phyloP scores from a whole-genome alignment of 306 rosid genomes.

The Fragaria vesca region DNA sequence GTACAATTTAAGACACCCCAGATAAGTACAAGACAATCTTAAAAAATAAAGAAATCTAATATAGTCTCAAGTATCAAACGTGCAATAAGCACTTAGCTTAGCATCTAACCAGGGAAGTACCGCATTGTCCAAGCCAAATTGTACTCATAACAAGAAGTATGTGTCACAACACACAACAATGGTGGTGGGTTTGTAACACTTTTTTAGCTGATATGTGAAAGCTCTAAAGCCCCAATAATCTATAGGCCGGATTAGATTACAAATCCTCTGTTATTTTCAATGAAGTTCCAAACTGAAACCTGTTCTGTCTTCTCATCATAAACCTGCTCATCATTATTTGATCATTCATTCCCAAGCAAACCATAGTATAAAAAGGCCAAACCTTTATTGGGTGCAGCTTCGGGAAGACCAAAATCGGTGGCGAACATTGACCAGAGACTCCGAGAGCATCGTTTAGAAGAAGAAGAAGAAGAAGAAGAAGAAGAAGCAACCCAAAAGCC shows the following conservation, averaged over 20 bases:
- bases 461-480: not conserved
- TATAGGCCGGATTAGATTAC: not conserved
- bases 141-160: not conserved
- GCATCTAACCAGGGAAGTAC: no score
- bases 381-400: constrained; percentile 6
- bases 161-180: not conserved
- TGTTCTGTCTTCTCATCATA: not conserved
- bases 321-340: not conserved
- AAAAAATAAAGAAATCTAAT: no score
- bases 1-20: no score
- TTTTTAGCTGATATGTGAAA: not conserved
- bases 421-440: not conserved
- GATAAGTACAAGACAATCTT: no score
- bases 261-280: not conserved
- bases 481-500: not conserved
- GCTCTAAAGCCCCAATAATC: not conserved
- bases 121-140: not conserved
- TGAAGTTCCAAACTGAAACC: not conserved
- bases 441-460: not conserved
- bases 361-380: not conserved
- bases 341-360: not conserved
- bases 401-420: constrained; percentile 13
- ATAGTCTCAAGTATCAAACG: no score
- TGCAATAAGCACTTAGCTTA: no score
- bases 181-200: not conserved